Conservation (phyloP, 371 early-diverging fungal genomes). For the Coemansia sp. region DNA sequence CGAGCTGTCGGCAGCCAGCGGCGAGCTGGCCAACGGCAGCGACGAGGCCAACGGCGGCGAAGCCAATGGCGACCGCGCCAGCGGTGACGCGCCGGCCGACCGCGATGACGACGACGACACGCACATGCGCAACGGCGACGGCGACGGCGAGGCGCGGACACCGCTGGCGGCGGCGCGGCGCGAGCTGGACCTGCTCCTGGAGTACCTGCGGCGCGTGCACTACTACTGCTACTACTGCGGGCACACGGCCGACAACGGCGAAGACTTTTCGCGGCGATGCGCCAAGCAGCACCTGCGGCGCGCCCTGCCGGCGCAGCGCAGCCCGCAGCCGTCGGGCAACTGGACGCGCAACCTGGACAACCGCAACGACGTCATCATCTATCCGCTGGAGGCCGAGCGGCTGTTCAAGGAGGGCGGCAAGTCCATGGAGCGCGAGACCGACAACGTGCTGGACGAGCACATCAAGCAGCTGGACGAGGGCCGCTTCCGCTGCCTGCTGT, state of each 20-base stretch:
- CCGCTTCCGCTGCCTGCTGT: slow-evolving; percentile 86
- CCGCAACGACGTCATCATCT: slow-evolving; percentile 62
- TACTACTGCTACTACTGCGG: slow-evolving; percentile 93
- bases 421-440: slow-evolving; percentile 65
- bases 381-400: slow-evolving; percentile 65
- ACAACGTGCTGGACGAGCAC: slow-evolving; percentile 40
- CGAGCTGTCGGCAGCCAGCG: slow-evolving; percentile 47
- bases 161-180: slow-evolving; percentile 54
- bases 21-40: slow-evolving; percentile 39
- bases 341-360: slow-evolving; percentile 60
- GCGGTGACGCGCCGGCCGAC: slow-evolving; percentile 13
- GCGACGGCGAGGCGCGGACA: slow-evolving; percentile 26
- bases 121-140: slow-evolving; percentile 12
- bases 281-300: slow-evolving; percentile 66
- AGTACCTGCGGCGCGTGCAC: slow-evolving; percentile 88
- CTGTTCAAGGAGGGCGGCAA: slow-evolving; percentile 69
- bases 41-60: slow-evolving; percentile 23
- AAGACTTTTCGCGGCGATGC: slow-evolving; percentile 81
- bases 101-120: slow-evolving; percentile 14
- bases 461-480: slow-evolving; percentile 56
- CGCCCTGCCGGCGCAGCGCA: slow-evolving; percentile 45
- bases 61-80: slow-evolving; percentile 14
- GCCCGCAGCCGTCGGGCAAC: slow-evolving; percentile 48
- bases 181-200: slow-evolving; percentile 76
- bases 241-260: slow-evolving; percentile 72